phyloP scores from a whole-genome alignment of 352 stramenopile species.

The Phytophthora hybrid region DNA sequence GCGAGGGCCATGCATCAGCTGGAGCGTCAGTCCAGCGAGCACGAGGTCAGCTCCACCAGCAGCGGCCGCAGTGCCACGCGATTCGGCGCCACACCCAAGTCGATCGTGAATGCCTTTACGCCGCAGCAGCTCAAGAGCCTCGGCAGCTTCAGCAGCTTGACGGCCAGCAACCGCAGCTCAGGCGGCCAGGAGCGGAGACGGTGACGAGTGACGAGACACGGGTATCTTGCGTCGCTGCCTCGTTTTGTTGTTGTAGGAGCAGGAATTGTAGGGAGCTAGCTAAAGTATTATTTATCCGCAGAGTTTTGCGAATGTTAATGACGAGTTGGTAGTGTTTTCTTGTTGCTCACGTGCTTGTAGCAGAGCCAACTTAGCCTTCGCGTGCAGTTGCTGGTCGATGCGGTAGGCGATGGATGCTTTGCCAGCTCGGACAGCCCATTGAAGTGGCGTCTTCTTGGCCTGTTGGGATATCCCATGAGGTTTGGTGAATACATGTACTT shows the following conservation, averaged over 20 bases:
- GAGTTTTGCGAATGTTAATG: conserved; percentile 46
- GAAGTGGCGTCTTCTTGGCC: conserved; percentile 72
- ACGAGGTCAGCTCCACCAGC: conserved; percentile 48
- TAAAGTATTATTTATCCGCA: conserved; percentile 66
- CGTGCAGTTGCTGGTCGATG: conserved; percentile 78
- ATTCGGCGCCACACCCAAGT: conserved; percentile 46
- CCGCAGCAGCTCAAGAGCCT: conserved; percentile 67
- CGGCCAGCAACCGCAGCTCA: conserved; percentile 42
- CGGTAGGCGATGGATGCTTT: conserved; percentile 79
- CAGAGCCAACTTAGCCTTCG: conserved; percentile 44
- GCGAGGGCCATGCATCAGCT: conserved; percentile 42
- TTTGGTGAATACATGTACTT: neutral
- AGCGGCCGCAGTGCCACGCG: conserved; percentile 46
- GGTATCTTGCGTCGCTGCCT: conserved; percentile 10
- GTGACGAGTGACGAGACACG: conserved; percentile 26
- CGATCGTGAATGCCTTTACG: conserved; percentile 49
- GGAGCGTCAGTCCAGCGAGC: conserved; percentile 45
- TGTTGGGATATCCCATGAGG: conserved; percentile 8
- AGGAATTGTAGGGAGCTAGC: conserved; percentile 37
- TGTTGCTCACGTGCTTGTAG: conserved; percentile 35
- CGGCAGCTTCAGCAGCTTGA: conserved; percentile 70
- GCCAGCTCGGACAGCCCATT: conserved; percentile 73
- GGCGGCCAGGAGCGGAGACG: conserved; percentile 37
- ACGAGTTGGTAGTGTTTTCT: conserved; percentile 23
- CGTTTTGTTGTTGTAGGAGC: conserved; percentile 20